Base-by-base conservation (phyloP, 257 asterid species). In the Datura wrightii region DNA sequence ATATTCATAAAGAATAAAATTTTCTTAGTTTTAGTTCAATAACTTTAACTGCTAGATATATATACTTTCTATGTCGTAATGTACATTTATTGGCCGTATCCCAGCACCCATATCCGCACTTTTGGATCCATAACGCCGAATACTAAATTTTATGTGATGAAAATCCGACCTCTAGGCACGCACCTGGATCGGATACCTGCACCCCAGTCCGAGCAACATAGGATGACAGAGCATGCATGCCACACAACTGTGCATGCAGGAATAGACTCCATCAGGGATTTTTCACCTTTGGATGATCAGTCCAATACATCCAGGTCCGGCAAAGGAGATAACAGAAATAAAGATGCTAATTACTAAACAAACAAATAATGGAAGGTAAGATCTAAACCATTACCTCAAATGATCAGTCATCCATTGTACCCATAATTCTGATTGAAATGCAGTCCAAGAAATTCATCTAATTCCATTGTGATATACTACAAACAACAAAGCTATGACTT, bases 401-500 rank as follows among this genome's bases (percentile, higher is more conserved):
- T 52, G 19, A 50, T 78, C 34, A 52, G 63, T 78, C 82, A 78
- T 78, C 82, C 63, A 78, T 24, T 14, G 63, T 37, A 69, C 6
- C 52, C 78, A 52, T 14, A 50, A 7, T 78, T 78, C 63, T 52
- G 63, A 78, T 31, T 50, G 60, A 14, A 14, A 78, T 31, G 48
- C 44, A 74, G 4, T 78, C 82, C 82, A 78, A 78, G 82, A 78
- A 52, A 78, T 78, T 78, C 19, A 55, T 34, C 86, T 52, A 76
- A n/a, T 8, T 39, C 18, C 54, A 56, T 74, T 78, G 76, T 42
- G 56, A 78, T 24, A 55, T 82, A n/a, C 71, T 37, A 24, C 2
- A 34, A 39, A 63, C 58, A 59, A 50, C 84, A 11, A 24, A 13
- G 67, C 65, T 52, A 80, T 53, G 31, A 86, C 58, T 78, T 71